phyloP scores from a whole-genome alignment of 495 filamentous ascomycete genomes.

The Penicillium coffeae region DNA sequence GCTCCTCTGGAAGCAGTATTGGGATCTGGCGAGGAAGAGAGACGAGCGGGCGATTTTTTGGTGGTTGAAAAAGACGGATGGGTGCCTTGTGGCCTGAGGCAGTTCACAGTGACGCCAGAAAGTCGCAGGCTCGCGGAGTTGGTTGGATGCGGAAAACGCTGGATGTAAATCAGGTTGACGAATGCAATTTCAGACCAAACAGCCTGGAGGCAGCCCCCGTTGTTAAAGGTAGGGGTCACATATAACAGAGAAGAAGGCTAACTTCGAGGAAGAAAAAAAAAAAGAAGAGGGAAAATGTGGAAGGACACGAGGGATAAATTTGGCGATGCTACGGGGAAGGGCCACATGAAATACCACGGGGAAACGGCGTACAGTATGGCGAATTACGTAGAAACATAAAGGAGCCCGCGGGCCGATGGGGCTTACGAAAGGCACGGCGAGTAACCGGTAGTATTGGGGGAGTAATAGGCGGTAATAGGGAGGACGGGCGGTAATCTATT shows the following conservation, averaged over 20 bases:
- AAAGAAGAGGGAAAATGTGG: conserved; percentile 3
- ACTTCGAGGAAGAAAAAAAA: conserved; percentile 4
- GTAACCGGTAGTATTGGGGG: background rate
- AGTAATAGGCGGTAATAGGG: background rate
- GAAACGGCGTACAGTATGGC: conserved; percentile 5
- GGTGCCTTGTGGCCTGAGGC: conserved; percentile 34
- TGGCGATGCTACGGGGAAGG: conserved; percentile 22
- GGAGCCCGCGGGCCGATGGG: background rate
- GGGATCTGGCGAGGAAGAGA: conserved; percentile 1
- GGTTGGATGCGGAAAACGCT: conserved; percentile 10
- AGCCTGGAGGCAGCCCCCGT: background rate
- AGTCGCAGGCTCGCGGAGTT: conserved; percentile 1
- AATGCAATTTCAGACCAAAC: background rate
- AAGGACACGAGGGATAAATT: conserved; percentile 13
- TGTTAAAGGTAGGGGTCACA: conserved; percentile 1
- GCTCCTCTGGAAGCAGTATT: background rate
- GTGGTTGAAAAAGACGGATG: conserved; percentile 25
- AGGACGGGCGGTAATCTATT: too few relatives aligned
- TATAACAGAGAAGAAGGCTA: conserved; percentile 1
- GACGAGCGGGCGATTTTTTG: conserved; percentile 10
- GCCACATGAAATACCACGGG: conserved; percentile 27
- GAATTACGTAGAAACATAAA: conserved; percentile 3
- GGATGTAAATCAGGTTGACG: background rate
- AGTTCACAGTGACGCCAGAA: conserved; percentile 34
- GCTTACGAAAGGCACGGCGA: background rate